Conservation (phyloP, 208 protist genomes). For the Perkinsela sp. region DNA sequence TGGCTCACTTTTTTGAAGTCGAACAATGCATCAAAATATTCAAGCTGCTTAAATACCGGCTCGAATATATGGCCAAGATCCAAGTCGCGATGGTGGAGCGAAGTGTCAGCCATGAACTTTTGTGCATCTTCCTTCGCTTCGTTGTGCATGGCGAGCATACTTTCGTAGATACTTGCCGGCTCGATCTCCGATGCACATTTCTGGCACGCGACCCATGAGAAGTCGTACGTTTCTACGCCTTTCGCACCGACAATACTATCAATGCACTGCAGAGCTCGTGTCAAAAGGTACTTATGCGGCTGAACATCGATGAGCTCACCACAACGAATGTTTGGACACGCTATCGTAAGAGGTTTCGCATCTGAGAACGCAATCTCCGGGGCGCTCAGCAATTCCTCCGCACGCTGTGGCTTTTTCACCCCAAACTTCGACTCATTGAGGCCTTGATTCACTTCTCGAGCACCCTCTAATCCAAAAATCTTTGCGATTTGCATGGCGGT, state of each 20-base stretch:
- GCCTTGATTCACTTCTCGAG: no score
- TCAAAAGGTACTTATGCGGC: neutral
- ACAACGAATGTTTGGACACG: neutral
- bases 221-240: neutral
- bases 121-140: neutral
- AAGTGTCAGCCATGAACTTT: neutral
- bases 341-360: neutral
- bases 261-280: neutral
- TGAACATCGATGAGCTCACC: neutral
- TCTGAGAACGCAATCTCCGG: neutral
- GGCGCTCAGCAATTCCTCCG: neutral
- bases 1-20: neutral
- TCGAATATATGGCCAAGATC: neutral
- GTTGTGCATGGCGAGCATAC: neutral
- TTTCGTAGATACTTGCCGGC: neutral
- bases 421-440: neutral
- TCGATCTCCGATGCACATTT: neutral
- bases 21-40: neutral
- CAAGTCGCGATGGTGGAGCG: neutral
- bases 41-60: neutral
- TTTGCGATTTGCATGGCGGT: slow-evolving; percentile 23
- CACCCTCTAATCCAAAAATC: neutral
- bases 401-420: neutral
- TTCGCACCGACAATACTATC: neutral
- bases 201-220: neutral